Evolutionary conservation across 257 asterid species (phyloP).

Genomic region (Hygrophila difformis): DNA sequence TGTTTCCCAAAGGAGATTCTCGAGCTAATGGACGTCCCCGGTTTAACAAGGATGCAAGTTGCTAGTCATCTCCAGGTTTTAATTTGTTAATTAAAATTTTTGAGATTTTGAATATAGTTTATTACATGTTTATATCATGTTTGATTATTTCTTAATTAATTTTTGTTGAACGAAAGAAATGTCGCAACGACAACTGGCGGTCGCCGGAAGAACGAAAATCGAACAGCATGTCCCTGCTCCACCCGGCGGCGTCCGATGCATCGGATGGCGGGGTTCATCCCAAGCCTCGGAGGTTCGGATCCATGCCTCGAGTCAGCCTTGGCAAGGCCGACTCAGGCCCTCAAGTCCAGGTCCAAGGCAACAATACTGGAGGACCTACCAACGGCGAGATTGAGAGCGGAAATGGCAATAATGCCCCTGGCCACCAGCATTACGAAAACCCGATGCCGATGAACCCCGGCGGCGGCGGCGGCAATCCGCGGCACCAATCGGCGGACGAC

Average conservation of each 20-base stretch:
- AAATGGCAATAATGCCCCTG: neutral
- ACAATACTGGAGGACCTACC: no score
- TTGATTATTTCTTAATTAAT: neutral
- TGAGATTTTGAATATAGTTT: neutral
- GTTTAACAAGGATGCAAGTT: slow-evolving; percentile 47
- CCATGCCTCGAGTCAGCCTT: slow-evolving; percentile 26
- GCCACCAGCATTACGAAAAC: slow-evolving; percentile 5
- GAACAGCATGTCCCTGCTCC: neutral
- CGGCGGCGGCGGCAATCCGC: neutral
- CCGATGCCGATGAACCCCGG: slow-evolving; percentile 8
- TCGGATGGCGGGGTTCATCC: neutral
- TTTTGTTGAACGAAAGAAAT: slow-evolving; percentile 22
- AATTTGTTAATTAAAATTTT: neutral
- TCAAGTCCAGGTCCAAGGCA: neutral
- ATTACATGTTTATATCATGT: neutral
- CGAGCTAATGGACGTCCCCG: slow-evolving; percentile 36
- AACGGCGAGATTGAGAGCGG: neutral
- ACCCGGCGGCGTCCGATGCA: neutral
- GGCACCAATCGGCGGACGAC: slow-evolving; percentile 11
- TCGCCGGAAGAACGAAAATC: slow-evolving; percentile 22
- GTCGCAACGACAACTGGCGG: slow-evolving; percentile 42
- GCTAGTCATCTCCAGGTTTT: slow-evolving; percentile 50
- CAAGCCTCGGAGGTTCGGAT: slow-evolving; percentile 31
- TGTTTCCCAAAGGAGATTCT: slow-evolving; percentile 39
- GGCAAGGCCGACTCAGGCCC: neutral